A percentile compares a stretch with the other conserved stretches of the same genome.
Conservation (phyloP, 176 grass and related monocot species). For the Carex scoparia region DNA sequence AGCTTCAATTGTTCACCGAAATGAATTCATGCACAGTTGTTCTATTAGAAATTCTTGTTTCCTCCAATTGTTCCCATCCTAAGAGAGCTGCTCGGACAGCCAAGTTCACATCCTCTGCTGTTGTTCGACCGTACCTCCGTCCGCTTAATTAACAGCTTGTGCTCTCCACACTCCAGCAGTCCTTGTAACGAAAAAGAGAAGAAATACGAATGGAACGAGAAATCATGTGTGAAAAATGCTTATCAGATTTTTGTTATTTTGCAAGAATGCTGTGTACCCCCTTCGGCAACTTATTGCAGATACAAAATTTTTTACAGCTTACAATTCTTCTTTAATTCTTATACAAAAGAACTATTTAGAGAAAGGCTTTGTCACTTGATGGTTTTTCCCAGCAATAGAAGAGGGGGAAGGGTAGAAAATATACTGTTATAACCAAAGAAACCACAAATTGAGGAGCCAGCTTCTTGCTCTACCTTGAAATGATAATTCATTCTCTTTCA, state of each 20-base stretch:
- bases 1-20: too few species aligned
- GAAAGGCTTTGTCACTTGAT: neutral
- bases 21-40: too few species aligned
- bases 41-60: too few species aligned
- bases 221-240: neutral
- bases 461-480: constrained; percentile 86
- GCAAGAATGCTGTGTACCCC: neutral
- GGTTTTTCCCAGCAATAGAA: neutral
- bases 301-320: neutral
- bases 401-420: too few species aligned
- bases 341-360: neutral
- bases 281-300: neutral
- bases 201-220: neutral
- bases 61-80: constrained; percentile 39
- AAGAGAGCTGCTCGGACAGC: constrained; percentile 52
- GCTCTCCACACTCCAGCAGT: constrained; percentile 63
- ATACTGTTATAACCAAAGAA: constrained; percentile 80
- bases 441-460: constrained; percentile 48
- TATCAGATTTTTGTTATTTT: neutral
- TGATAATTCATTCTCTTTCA: constrained; percentile 84
- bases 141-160: constrained; percentile 33
- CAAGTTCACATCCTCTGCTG: constrained; percentile 73
- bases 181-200: constrained; percentile 22
- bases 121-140: constrained; percentile 48
- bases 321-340: neutral